These are phyloP conservation scores for Colletotrichum sojae DNA, from an alignment of 2,329 filamentous ascomycete species.

Conservation along the genomic window DNA sequence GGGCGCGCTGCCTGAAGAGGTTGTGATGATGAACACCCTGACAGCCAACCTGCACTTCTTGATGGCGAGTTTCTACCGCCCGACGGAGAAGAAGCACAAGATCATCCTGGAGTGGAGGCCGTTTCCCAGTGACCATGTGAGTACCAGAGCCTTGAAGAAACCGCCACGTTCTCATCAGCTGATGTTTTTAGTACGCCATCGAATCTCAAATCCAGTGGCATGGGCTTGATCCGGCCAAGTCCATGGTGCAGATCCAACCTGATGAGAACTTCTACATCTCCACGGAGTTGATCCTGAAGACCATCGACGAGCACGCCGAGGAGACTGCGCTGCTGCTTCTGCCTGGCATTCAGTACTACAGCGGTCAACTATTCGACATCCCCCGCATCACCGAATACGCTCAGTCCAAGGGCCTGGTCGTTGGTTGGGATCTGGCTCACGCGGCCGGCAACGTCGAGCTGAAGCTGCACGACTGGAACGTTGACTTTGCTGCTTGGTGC, in stretches of 20 bases:
- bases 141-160: constrained; percentile 39
- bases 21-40: constrained; percentile 90
- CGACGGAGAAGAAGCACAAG: constrained; percentile 76
- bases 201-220: constrained; percentile 85
- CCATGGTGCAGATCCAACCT: constrained; percentile 82
- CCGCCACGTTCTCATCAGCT: constrained; percentile 1
- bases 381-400: constrained; percentile 79
- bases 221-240: constrained; percentile 73
- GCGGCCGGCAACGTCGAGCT: constrained; percentile 82
- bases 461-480: constrained; percentile 81
- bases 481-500: constrained; percentile 88
- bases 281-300: constrained; percentile 75
- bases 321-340: constrained; percentile 79
- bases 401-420: constrained; percentile 73
- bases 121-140: constrained; percentile 86
- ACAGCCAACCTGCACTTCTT: constrained; percentile 86
- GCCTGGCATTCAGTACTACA: constrained; percentile 86
- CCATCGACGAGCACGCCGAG: constrained; percentile 77
- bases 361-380: constrained; percentile 84
- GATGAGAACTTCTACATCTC: constrained; percentile 70
- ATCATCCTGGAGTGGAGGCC: constrained; percentile 92
- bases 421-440: constrained; percentile 86
- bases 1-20: constrained; percentile 79
- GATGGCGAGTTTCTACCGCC: constrained; percentile 87
- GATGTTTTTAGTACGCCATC: constrained; percentile 76